phyloP scores from a whole-genome alignment of 2,329 filamentous ascomycete genomes.

The Blastomyces emzantsi region DNA sequence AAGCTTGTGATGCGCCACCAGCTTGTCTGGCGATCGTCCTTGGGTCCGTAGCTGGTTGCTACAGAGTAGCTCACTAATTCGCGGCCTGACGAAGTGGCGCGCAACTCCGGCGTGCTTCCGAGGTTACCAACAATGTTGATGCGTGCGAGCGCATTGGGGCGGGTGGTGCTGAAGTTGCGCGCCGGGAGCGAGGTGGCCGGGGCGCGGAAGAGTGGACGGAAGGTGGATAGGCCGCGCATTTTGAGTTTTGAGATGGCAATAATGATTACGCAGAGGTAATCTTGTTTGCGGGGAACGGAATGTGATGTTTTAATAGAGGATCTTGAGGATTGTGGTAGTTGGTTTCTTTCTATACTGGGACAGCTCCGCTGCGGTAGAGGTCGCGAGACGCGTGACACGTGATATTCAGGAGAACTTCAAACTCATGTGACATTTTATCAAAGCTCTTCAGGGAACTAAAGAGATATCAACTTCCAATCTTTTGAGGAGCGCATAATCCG shows the following conservation, averaged over 20 bases:
- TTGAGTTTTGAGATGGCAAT: constrained; percentile 9
- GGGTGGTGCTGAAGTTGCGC: constrained; percentile 69
- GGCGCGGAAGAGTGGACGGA: constrained; percentile 42
- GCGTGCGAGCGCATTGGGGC: constrained; percentile 57
- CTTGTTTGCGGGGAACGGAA: background rate
- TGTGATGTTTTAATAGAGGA: background rate
- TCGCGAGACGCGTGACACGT: constrained; percentile 4
- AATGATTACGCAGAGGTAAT: background rate
- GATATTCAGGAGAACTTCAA: background rate
- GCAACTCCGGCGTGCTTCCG: constrained; percentile 66
- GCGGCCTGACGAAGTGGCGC: constrained; percentile 57
- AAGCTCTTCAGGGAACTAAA: background rate
- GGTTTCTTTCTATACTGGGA: background rate
- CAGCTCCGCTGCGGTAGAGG: background rate
- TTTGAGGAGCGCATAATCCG: background rate
- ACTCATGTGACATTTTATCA: constrained; percentile 2
- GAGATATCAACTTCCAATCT: background rate
- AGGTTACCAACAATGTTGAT: constrained; percentile 84
- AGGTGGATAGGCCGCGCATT: constrained; percentile 43
- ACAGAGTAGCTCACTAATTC: constrained; percentile 71
- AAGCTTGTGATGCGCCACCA: constrained; percentile 81
- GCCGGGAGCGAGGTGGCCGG: constrained; percentile 31
- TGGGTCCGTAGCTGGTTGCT: constrained; percentile 56
- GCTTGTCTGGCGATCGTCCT: constrained; percentile 65
- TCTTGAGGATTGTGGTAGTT: background rate